These are phyloP conservation scores for Aspergillus niger DNA, from an alignment of 2,329 filamentous ascomycete genomes.

Conservation along the genomic window DNA sequence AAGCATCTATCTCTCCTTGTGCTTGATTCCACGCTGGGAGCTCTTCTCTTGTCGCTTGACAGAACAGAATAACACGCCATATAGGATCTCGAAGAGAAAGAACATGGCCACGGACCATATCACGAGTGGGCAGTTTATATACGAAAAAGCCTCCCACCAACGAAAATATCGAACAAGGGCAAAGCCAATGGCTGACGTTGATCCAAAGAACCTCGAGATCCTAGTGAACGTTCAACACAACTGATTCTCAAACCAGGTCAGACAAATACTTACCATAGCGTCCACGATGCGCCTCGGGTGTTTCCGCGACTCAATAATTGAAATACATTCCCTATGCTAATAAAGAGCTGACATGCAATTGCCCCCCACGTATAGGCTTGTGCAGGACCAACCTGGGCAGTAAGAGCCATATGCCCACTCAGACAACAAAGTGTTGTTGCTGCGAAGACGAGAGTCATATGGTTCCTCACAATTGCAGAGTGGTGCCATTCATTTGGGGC, in stretches of 20 bases:
- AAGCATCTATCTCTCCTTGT: slow-evolving; percentile 3
- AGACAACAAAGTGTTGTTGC: slow-evolving; percentile 8
- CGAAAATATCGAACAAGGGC: slow-evolving; percentile 13
- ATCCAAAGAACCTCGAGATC: slow-evolving; percentile 18
- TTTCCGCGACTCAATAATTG: slow-evolving; percentile 19
- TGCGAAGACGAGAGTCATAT: slow-evolving; percentile 15
- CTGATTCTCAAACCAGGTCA: neutral
- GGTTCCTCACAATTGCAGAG: slow-evolving; percentile 19
- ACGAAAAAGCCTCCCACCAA: slow-evolving; percentile 16
- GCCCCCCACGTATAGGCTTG: slow-evolving; percentile 19
- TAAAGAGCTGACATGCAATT: slow-evolving; percentile 13
- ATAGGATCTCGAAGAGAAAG: slow-evolving; percentile 12
- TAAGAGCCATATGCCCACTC: slow-evolving; percentile 11
- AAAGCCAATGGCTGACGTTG: slow-evolving; percentile 13
- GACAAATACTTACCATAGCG: slow-evolving; percentile 14
- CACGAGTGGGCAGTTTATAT: slow-evolving; percentile 17
- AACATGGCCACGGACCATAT: slow-evolving; percentile 14
- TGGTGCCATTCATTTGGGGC: slow-evolving; percentile 20
- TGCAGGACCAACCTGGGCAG: slow-evolving; percentile 13
- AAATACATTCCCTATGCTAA: slow-evolving; percentile 16
- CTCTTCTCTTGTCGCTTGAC: slow-evolving; percentile 8
- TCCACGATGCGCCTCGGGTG: slow-evolving; percentile 21
- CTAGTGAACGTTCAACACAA: slow-evolving; percentile 5
- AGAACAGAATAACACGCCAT: slow-evolving; percentile 14
- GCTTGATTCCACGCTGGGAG: neutral